Conservation (phyloP, 75 land plant species). For the Ceratopteris richardii region DNA sequence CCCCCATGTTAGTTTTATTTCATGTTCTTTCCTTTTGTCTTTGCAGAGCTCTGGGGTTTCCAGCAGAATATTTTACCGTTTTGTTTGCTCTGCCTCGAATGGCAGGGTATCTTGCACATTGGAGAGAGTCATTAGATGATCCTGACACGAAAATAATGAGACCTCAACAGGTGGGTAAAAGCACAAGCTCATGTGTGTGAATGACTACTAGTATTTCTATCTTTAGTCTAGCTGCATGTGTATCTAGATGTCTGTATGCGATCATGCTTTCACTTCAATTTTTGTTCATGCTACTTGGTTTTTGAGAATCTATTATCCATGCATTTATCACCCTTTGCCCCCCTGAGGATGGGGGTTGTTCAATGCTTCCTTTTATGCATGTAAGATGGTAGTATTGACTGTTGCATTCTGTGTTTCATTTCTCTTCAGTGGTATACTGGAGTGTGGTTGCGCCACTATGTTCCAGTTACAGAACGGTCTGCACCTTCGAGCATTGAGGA, state of each 20-base stretch:
- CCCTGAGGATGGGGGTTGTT: neutral
- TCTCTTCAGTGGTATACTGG: slow-evolving; percentile 86
- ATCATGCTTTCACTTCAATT: too few relatives aligned
- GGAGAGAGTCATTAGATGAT: slow-evolving; percentile 94
- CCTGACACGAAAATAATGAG: slow-evolving; percentile 98
- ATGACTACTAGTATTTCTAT: too few relatives aligned
- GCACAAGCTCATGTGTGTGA: too few relatives aligned
- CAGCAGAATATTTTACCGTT: slow-evolving; percentile 92
- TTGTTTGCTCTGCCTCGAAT: slow-evolving; percentile 95
- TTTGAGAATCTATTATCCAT: neutral
- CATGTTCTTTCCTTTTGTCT: neutral
- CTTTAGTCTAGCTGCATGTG: too few relatives aligned
- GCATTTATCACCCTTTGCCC: neutral
- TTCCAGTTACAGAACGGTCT: slow-evolving; percentile 45
- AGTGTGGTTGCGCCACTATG: slow-evolving; percentile 77
- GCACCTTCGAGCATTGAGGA: slow-evolving; percentile 13
- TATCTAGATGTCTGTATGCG: too few relatives aligned
- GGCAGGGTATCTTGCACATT: slow-evolving; percentile 98
- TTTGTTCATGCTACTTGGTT: too few relatives aligned
- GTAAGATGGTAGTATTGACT: too few relatives aligned
- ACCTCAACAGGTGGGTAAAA: slow-evolving; percentile 68
- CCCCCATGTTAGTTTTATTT: too few relatives aligned
- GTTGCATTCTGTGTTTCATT: too few relatives aligned
- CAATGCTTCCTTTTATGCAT: too few relatives aligned
- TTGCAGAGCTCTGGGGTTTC: slow-evolving; percentile 92